These are phyloP conservation scores for Dictyostelium brefeldianum DNA, from an alignment of 78 protist genomes.

Conservation along the genomic window DNA sequence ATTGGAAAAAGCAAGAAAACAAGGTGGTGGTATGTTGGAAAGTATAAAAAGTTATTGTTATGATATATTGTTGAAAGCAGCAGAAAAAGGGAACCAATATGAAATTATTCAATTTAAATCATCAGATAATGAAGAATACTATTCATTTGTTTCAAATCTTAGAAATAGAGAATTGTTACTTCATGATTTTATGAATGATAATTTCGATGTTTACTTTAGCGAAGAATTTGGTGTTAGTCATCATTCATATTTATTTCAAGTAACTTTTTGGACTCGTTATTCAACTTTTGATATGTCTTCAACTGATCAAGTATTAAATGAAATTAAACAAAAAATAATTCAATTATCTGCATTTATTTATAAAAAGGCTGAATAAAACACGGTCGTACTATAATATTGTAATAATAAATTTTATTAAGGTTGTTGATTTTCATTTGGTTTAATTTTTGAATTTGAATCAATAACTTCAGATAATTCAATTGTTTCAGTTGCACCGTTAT, in stretches of 20 bases:
- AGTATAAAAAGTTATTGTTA: conserved; percentile 30
- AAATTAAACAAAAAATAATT: conserved; percentile 57
- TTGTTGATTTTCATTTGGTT: too few relatives aligned
- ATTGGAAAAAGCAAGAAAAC: conserved; percentile 26
- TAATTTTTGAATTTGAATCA: too few relatives aligned
- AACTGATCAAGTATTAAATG: conserved; percentile 67
- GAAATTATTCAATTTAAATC: conserved; percentile 77
- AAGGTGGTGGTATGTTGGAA: conserved; percentile 14
- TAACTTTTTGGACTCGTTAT: conserved; percentile 53
- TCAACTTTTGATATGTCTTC: background rate
- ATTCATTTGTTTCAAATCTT: conserved; percentile 62
- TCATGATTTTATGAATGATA: conserved; percentile 40
- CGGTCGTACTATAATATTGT: too few relatives aligned
- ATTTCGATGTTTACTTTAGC: conserved; percentile 54
- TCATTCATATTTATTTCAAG: conserved; percentile 70
- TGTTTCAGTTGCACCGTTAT: too few relatives aligned
- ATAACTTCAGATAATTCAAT: too few relatives aligned
- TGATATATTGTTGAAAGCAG: conserved; percentile 30
- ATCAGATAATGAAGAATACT: conserved; percentile 31
- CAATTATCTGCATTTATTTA: conserved; percentile 64
- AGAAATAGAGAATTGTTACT: conserved; percentile 62
- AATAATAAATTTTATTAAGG: background rate
- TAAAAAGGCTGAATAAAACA: conserved; percentile 27
- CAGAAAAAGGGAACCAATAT: conserved; percentile 52
- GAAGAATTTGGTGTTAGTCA: conserved; percentile 68